These are phyloP conservation scores for Tetratostichococcus sp. DNA, from an alignment of 139 green algal species.

Conservation along the genomic window DNA sequence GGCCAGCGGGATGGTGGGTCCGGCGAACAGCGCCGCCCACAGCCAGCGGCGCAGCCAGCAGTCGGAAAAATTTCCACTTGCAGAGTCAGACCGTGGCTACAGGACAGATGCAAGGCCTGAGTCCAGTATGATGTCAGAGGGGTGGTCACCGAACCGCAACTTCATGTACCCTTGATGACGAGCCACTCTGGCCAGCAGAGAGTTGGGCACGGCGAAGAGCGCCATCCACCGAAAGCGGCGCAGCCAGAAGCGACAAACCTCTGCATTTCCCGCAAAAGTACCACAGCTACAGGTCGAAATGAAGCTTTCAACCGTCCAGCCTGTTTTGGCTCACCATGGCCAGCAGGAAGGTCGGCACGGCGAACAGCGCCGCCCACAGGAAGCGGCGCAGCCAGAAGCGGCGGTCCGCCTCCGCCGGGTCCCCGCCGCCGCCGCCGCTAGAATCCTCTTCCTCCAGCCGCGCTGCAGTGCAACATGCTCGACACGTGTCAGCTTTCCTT, in stretches of 20 bases:
- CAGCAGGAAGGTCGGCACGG: slow-evolving; percentile 84
- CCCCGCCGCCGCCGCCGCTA: not conserved
- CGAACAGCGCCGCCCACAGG: slow-evolving; percentile 53
- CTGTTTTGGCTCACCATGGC: slow-evolving; percentile 84
- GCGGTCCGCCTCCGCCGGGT: slow-evolving; percentile 37
- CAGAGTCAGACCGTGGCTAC: too few relatives aligned
- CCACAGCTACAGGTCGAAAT: too few relatives aligned
- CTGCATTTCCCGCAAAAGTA: too few relatives aligned
- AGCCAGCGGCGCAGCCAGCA: slow-evolving; percentile 44
- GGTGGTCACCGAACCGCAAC: too few relatives aligned
- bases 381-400: slow-evolving; percentile 46
- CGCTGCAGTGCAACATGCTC: too few relatives aligned
- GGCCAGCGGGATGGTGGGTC: slow-evolving; percentile 83
- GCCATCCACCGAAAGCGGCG: slow-evolving; percentile 32
- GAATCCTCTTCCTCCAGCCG: not conserved
- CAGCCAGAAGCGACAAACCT: slow-evolving; percentile 45
- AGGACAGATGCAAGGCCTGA: too few relatives aligned
- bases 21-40: slow-evolving; percentile 58
- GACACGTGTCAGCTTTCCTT: too few relatives aligned
- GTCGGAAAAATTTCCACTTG: too few relatives aligned
- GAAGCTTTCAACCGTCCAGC: too few relatives aligned
- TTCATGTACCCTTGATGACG: too few relatives aligned
- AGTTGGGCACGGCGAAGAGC: slow-evolving; percentile 82
- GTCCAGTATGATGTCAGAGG: too few relatives aligned
- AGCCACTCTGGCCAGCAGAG: slow-evolving; percentile 85